Evolutionary conservation across 2,329 filamentous ascomycete species (phyloP).

Genomic region (Sarocladiaceae sp.): DNA sequence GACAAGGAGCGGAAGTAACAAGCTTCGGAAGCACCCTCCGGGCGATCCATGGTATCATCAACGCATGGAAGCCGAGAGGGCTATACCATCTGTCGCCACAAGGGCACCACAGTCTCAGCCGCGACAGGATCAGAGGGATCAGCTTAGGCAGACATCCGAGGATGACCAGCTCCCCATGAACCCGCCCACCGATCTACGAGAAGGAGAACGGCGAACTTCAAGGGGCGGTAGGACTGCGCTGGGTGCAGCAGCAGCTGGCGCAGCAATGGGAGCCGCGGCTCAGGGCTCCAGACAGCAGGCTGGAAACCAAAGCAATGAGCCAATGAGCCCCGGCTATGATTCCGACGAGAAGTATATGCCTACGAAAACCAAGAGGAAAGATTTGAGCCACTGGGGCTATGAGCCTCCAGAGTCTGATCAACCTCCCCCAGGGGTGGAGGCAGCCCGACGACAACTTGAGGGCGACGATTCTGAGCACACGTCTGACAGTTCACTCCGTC

Average conservation of each 20-base stretch:
- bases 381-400: slow-evolving; percentile 11
- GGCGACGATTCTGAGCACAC: slow-evolving; percentile 26
- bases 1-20: slow-evolving; percentile 51
- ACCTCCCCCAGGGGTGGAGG: slow-evolving; percentile 7
- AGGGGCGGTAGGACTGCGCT: background rate
- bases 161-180: slow-evolving; percentile 29
- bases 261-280: background rate
- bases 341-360: slow-evolving; percentile 24
- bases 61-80: slow-evolving; percentile 37
- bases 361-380: slow-evolving; percentile 17
- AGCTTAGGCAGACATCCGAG: slow-evolving; percentile 16
- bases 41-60: slow-evolving; percentile 43
- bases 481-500: slow-evolving; percentile 25
- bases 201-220: background rate
- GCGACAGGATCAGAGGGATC: background rate
- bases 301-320: slow-evolving; percentile 24
- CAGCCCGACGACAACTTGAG: slow-evolving; percentile 17
- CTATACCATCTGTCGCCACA: background rate
- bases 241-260: background rate
- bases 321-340: slow-evolving; percentile 16
- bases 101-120: background rate
- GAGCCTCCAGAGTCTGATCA: slow-evolving; percentile 16
- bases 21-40: slow-evolving; percentile 53
- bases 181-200: slow-evolving; percentile 16
- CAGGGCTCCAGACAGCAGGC: slow-evolving; percentile 17